Evolutionary conservation across 2,329 filamentous ascomycete species (phyloP), one percentile per base, ranked within the genome.

Genomic region (Trichophyton schoenleinii): DNA sequence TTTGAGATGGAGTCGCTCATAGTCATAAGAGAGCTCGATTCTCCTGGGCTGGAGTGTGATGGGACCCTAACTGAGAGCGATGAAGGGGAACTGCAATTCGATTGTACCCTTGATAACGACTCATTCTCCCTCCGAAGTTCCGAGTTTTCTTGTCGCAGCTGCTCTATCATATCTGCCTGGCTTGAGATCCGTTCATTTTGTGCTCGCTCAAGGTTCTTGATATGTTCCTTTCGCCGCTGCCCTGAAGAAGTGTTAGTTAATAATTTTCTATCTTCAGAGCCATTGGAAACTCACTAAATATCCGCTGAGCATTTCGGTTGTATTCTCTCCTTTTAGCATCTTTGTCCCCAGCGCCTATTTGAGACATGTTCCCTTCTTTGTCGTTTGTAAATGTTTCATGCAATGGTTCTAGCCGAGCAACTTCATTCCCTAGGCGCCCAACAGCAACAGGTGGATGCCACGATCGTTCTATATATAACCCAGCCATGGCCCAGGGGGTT

Each of bases 241-340:
- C 75, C 75, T 77, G 49, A 15, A n/a, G 11, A 22, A 5, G 6
- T 20, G 53, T 57, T 41, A 28, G 11, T 57, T 41, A 28, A 13
- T 48, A 61, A 57, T 42, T 25, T 25, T 60, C 53, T 52, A 15
- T 9, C 6, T 15, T 13, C 25, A 9, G 20, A 31, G n/a, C 18
- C 22, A 18, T 41, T 13, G 11, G 31, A 38, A 38, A 58, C 74
- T 66, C 74, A 77, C 75, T 73, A 64, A 77, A 77, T 65, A 77
- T 73, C 65, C 75, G 67, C 61, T 77, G 75, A 55, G 75, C 75
- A 65, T 77, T 73, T 57, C 75, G 71, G 63, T 77, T 77, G 65
- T 71, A 71, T 62, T 70, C 69, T 61, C 68, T 69, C 55, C 31
- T 53, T 25, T 34, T 53, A 11, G 34, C 55, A 7, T 58, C 65